Evolutionary conservation across 352 stramenopile species (phyloP).

Genomic region (Blastocystis sp.): DNA sequence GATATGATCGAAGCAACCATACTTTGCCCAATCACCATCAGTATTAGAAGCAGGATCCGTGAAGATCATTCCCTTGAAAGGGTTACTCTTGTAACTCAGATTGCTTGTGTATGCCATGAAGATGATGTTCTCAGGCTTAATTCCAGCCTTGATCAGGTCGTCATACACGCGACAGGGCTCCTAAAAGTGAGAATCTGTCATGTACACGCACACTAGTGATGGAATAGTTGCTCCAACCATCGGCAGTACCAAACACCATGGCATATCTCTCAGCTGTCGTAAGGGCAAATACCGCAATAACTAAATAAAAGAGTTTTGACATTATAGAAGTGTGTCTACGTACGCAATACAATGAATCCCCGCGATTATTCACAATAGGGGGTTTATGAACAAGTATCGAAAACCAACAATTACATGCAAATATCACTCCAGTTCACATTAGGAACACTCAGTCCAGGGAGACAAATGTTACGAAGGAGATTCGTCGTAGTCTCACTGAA

Average conservation of each 20-base stretch:
- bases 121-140: slow-evolving; percentile 45
- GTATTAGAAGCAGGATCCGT: slow-evolving; percentile 2
- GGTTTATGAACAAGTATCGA: too few species aligned
- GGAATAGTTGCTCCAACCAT: not conserved
- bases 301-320: too few species aligned
- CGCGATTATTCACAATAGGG: too few species aligned
- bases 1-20: not conserved
- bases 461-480: slow-evolving; percentile 3
- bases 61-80: slow-evolving; percentile 35
- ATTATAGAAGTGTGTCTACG: too few species aligned
- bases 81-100: not conserved
- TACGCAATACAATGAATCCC: too few species aligned
- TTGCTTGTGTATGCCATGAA: slow-evolving; percentile 26
- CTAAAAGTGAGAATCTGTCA: too few species aligned
- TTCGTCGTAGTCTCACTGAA: not conserved
- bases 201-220: not conserved
- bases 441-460: not conserved
- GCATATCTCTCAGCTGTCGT: slow-evolving; percentile 18
- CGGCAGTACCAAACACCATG: slow-evolving; percentile 3
- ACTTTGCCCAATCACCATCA: not conserved
- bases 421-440: not conserved
- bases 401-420: slow-evolving; percentile 25
- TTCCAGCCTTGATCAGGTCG: not conserved
- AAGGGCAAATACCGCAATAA: too few species aligned
- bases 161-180: not conserved